Base-by-base conservation (phyloP, 1,284 basidiomycete genomes). In the Sporisorium exsertum region DNA sequence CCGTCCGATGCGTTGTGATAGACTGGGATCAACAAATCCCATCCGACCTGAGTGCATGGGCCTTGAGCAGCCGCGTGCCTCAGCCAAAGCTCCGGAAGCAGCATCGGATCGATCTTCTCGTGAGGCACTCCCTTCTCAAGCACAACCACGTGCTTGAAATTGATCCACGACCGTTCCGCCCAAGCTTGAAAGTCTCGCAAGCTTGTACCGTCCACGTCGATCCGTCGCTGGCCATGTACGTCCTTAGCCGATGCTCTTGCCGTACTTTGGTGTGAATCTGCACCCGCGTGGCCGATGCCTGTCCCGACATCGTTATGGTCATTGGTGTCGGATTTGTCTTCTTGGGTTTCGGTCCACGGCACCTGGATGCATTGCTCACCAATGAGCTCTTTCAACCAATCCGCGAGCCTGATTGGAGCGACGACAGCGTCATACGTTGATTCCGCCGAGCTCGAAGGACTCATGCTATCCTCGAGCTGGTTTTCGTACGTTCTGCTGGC, bases 71-170 rank as follows among this genome's bases (percentile, higher is more conserved):
- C 46, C 7, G 45, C 56, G n/a, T 58, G 56, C n/a, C 45, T 29
- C 15, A 58, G 10, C 56, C 56, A 58, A 10, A 58, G 56, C 10
- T 58, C 33, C 22, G 22, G 22, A 6, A 58, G 45, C 45, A 58
- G 46, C 16, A 24, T 29, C 8, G 27, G 27, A 24, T 43, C 33
- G 7, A 49, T 27, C 20, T 5, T 8, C 12, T 35, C 7, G 7
- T 33, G 15, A 26, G 4, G 4, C 4, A 10, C 2, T 2, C 4
- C 9, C 12, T 4, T n/a, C n/a, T 45, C 22, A 12, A 45, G 43
- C 43, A 45, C 43, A 1, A 24, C 20, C 4, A 45, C 13, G 43
- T 45, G 43, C 43, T 45, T 45, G 20, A 45, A 45, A 12, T 45
- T 45, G 20, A 45, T 20, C 43, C 43, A 45, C 3, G 43, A 5